phyloP scores from a whole-genome alignment of 2,329 filamentous ascomycete species.

The Colletotrichum melonis region DNA sequence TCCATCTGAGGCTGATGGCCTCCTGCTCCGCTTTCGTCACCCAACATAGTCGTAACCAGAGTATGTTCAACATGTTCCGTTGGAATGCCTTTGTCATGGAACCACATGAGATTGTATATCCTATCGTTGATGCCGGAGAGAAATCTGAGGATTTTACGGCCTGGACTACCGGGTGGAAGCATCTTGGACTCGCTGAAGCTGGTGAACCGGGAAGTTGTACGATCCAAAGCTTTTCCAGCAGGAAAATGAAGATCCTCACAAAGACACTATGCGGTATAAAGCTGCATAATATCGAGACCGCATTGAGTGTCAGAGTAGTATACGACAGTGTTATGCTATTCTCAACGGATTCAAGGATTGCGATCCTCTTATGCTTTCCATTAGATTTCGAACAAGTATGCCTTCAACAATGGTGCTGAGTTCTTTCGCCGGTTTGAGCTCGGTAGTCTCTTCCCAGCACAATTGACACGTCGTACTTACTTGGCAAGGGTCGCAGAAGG shows the following conservation, averaged over 20 bases:
- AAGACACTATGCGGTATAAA: not conserved
- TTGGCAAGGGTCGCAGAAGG: not conserved
- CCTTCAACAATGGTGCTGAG: no score
- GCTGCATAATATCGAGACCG: not conserved
- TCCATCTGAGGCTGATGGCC: slow-evolving; percentile 36
- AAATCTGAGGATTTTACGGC: slow-evolving; percentile 6
- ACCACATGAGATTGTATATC: slow-evolving; percentile 5
- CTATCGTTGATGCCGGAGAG: not conserved
- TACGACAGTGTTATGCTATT: not conserved
- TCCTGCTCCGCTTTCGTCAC: not conserved
- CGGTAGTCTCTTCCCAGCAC: no score
- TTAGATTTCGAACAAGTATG: not conserved
- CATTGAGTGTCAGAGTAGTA: not conserved
- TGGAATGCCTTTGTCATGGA: slow-evolving; percentile 6
- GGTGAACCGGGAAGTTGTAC: not conserved
- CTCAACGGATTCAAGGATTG: not conserved
- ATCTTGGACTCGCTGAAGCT: not conserved
- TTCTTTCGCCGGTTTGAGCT: no score
- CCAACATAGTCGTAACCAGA: slow-evolving; percentile 6
- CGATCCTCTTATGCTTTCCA: not conserved
- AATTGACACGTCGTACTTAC: not conserved
- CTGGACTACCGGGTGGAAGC: not conserved
- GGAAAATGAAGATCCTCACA: not conserved
- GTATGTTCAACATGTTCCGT: not conserved
- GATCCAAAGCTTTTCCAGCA: not conserved